Base-by-base conservation (phyloP, 140 eudicot species). In the Bidens hawaiensis region DNA sequence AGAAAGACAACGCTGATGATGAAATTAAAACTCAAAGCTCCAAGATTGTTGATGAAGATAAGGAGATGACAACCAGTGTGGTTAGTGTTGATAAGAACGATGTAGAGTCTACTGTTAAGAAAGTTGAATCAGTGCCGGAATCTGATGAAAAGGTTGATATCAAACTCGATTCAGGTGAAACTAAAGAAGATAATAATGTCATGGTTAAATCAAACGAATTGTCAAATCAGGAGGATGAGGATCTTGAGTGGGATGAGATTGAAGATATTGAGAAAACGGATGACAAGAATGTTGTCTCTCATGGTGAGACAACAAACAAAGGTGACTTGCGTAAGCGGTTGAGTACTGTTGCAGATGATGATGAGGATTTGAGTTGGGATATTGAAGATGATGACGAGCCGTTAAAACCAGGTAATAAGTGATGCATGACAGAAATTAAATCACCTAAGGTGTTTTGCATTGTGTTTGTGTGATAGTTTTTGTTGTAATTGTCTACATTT, bases 171-270 rank as follows among this genome's bases (percentile, higher is more conserved):
- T 70, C 79, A 30, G 16, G 62, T 36, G 79, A 85, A 53, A 13
- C n/a, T 14, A 50, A 70, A 53, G 85, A 70, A 53, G 85, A 85
- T 56, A 65, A 78, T 71, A 77, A 73, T 38, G 66, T 74, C 16
- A 65, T 79, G 2, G 75, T 54, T 15, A 72, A 54, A 38, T 75
- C 86, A 24, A 36, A 68, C 56, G 74, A 81, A 58, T 71, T 59
- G 12, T 76, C 82, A 4, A 30, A 38, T 50, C 72, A 27, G 2
- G 99, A 83, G 65, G 89, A 87, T 49, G 95, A 87, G 50, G 96
- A 88, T 25, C 68, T 93, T 21, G 95, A 76, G 34, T 93, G 99
- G 99, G 96, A 88, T 74, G 99, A 94, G 78, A 88, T 93, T 68
- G 99, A 82, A 68, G 99, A 93, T 69, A 48, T 88, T 62, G 99